These are phyloP conservation scores for Sambucus nigra DNA, from an alignment of 129 eudicot genomes.

Conservation along the genomic window DNA sequence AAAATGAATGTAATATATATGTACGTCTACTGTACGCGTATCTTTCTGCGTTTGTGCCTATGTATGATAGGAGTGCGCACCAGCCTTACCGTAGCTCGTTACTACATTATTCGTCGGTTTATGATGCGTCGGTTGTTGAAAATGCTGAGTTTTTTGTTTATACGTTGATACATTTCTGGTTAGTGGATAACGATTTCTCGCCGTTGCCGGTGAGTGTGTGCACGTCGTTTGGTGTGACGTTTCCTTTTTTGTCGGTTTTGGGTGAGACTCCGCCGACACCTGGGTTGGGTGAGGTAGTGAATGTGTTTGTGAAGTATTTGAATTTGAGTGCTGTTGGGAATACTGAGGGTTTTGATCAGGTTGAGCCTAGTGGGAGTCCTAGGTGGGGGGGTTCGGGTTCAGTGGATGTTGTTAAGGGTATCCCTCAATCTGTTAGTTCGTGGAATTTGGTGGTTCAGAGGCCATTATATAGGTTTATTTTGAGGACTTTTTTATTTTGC, in stretches of 20 bases:
- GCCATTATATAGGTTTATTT: conserved; percentile 76
- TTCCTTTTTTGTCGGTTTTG: conserved; percentile 53
- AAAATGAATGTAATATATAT: conserved; percentile 46
- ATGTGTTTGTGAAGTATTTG: conserved; percentile 65
- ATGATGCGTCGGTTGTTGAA: conserved; percentile 34
- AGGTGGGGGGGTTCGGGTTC: conserved; percentile 31
- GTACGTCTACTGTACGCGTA: conserved; percentile 48
- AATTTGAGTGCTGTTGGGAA: conserved; percentile 33
- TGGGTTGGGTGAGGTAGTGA: conserved; percentile 76
- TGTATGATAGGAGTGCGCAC: conserved; percentile 42
- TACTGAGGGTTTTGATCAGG: conserved; percentile 27
- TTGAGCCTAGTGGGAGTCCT: conserved; percentile 31
- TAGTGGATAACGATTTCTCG: conserved; percentile 85
- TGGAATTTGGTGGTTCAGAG: conserved; percentile 79
- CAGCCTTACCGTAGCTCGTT: conserved; percentile 79
- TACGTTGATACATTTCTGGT: conserved; percentile 68
- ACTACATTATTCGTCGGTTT: conserved; percentile 59
- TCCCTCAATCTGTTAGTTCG: conserved; percentile 31
- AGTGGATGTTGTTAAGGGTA: conserved; percentile 25
- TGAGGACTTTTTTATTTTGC: conserved; percentile 79
- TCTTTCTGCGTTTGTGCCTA: conserved; percentile 68
- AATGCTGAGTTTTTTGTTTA: conserved; percentile 65
- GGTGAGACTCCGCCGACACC: conserved; percentile 76
- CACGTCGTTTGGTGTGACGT: conserved; percentile 55
- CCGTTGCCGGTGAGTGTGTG: conserved; percentile 59